Evolutionary conservation across 2,329 filamentous ascomycete species (phyloP).

Genomic region (Beauveria sp.): DNA sequence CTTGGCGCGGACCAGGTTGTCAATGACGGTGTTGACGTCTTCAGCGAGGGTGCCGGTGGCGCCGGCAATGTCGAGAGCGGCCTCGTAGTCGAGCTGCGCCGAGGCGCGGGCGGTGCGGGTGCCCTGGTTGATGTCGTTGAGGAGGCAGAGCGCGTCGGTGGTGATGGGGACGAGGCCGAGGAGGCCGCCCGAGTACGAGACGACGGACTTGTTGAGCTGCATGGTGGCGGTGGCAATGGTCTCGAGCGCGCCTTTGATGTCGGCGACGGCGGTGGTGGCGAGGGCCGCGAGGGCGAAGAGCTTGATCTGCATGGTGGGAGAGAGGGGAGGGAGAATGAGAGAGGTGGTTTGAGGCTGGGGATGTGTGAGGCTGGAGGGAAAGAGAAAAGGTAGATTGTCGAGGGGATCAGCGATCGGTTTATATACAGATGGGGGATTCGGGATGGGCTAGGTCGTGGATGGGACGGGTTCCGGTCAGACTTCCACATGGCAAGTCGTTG

Average conservation of each 20-base stretch:
- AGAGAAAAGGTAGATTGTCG: no score
- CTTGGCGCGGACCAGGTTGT: constrained; percentile 31
- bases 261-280: constrained; percentile 23
- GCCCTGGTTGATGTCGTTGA: constrained; percentile 31
- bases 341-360: not conserved
- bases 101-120: constrained; percentile 29
- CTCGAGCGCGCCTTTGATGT: constrained; percentile 26
- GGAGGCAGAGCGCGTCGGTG: constrained; percentile 28
- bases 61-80: constrained; percentile 31
- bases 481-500: no score
- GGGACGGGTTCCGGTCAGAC: no score
- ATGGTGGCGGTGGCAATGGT: constrained; percentile 26
- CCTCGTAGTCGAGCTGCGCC: constrained; percentile 27
- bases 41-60: constrained; percentile 27
- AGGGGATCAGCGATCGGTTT: not conserved
- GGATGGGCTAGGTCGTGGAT: no score
- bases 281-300: constrained; percentile 12
- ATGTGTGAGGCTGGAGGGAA: not conserved
- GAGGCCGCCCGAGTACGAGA: constrained; percentile 29
- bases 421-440: no score
- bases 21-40: constrained; percentile 31
- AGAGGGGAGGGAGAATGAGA: not conserved
- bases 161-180: constrained; percentile 34
- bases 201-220: constrained; percentile 26
- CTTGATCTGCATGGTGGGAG: constrained; percentile 11